Evolutionary conservation across 495 filamentous ascomycete species (phyloP), one percentile per base, ranked within the genome.

Genomic region (Aspergillus funiculosus): DNA sequence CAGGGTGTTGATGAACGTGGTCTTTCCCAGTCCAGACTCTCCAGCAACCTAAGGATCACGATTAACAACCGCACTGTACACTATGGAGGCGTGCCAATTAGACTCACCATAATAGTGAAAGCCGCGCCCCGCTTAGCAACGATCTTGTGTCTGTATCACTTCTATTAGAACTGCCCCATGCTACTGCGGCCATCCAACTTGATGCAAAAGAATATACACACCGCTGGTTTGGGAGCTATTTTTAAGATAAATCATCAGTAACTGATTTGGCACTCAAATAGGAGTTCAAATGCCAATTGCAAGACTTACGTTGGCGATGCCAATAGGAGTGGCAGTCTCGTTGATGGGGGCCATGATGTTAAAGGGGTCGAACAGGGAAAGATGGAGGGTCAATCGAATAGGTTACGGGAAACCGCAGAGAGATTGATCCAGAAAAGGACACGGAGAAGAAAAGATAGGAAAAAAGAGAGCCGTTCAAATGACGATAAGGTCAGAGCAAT

Each of bases 1-100:
- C 25, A 98, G 80, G 40, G 92, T 98, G 82, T 98, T 98, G 82
- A 98, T 96, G 74, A 98, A 98, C 51, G 92, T 98, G 11, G 92
- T 98, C 80, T 98, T 98, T 72, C 92, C 92, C 56, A 98, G 71
- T 53, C 92, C 92, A 55, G 94, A 97, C 76, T 98, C 92, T 69
- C 92, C 92, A 74, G 94, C 92, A 72, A 96, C 87, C 87, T 94
- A 24, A 44, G 29, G 31, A 22, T 27, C 42, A 14, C 17, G 8
- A 49, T 78, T 53, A 79, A 68, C 44, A 32, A 17, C 35, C 15
- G 6, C 31, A 21, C 40, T 11, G 19, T 7, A n/a, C 10, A 10
- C 2, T 8, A 25, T 3, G 24, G 14, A 22, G 28, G 15, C 39
- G 48, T 52, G 27, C 28, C 50, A 27, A 40, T 48, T 20, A 39